Base-by-base conservation (phyloP, 805 yeast genomes). In the Saturnispora diversa region DNA sequence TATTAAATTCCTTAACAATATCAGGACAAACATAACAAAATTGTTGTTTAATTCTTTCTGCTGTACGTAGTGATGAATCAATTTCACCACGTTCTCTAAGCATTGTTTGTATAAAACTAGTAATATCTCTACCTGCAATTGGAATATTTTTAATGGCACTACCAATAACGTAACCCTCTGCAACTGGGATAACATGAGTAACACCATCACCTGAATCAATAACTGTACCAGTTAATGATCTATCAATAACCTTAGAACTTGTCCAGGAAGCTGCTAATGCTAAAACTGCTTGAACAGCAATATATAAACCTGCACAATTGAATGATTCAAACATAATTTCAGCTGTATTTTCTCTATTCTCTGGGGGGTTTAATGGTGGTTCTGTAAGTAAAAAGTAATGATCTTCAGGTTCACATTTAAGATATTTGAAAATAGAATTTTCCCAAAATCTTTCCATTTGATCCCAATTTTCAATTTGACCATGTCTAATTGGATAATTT, bases 401-500 rank as follows among this genome's bases (percentile, higher is more conserved):
- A 64, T 92, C 99, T 62, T 92, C 99, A 12, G 99, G 99, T 65
- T 92, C 98, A 60, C 97, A 86, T 62, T 96, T 78, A 52, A 92
- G 73, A 60, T 92, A 92, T 66, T 92, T 90, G 70, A 92, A 92
- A 56, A 92, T 88, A 35, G 95, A 85, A 55, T 84, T 84, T 58
- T 92, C 97, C 98, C 98, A 92, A 63, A 87, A 90, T 59, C 98
- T 74, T 64, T 92, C 98, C 98, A 92, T 92, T 59, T 92, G 97
- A 66, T 92, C 98, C 98, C 98, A 92, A 62, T 92, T 86, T 63
- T 92, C 98, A 48, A 92, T 83, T 68, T 92, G 98, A 20, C 98
- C 98, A 58, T 92, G 98, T 62, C 87, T 82, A 46, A 92, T 87
- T 15, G 98, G 98, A 56, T 92, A 92, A 48, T 78, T 75, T 44